Conservation (phyloP, 768 basidiomycete species). For the Lactarius deliciosus region DNA sequence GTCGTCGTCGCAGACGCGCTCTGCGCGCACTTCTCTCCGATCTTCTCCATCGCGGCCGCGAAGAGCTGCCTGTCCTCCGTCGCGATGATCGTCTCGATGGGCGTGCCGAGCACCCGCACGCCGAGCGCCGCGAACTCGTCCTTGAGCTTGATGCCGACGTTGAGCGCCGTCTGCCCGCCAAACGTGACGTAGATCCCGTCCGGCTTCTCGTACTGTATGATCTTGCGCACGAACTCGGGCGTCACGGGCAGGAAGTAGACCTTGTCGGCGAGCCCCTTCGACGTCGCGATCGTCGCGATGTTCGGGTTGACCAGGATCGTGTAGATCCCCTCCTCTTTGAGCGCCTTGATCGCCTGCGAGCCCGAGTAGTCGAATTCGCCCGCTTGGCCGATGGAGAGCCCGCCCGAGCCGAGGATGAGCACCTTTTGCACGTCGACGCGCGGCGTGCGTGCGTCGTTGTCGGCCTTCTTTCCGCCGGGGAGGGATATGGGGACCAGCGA, state of each 20-base stretch:
- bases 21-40: conserved; percentile 93
- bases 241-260: conserved; percentile 99
- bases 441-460: conserved; percentile 73
- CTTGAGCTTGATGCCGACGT: conserved; percentile 96
- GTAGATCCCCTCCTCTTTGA: conserved; percentile 99
- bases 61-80: conserved; percentile 97
- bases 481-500: conserved; percentile 58
- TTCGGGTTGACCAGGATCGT: conserved; percentile 99
- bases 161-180: conserved; percentile 95
- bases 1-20: conserved; percentile 82
- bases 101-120: conserved; percentile 92
- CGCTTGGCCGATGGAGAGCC: conserved; percentile 96
- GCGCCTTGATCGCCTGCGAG: conserved; percentile 97
- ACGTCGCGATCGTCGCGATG: conserved; percentile 97
- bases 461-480: conserved; percentile 78
- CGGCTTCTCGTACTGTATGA: conserved; percentile 98
- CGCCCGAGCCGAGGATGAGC: conserved; percentile 94
- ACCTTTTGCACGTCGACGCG: conserved; percentile 86
- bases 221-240: conserved; percentile 95
- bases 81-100: conserved; percentile 94
- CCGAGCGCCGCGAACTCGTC: conserved; percentile 92
- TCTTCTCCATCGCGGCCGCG: conserved; percentile 90
- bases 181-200: conserved; percentile 99
- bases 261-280: conserved; percentile 97
- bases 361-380: conserved; percentile 99